Percentiles rank a stretch among this genome's conserved stretches.
Evolutionary conservation across 1,284 basidiomycete species (phyloP).

Genomic region (Albatrellus sp.): DNA sequence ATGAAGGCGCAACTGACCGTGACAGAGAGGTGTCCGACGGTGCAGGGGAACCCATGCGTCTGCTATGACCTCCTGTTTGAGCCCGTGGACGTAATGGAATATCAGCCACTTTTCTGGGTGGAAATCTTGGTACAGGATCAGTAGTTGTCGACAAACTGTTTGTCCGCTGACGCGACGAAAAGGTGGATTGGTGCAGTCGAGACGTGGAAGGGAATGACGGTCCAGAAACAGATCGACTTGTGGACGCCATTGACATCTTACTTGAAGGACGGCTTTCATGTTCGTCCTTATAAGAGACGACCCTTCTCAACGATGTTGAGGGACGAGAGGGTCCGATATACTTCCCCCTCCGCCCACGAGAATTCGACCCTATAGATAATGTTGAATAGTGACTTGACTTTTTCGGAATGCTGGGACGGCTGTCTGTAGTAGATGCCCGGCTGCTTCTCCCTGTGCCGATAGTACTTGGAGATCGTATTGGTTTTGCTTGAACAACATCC

Average conservation of each 20-base stretch:
- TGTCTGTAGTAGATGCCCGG: conserved; percentile 27
- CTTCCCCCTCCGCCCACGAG: conserved; percentile 21
- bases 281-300: conserved; percentile 12
- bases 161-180: conserved; percentile 70
- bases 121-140: conserved; percentile 12
- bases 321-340: conserved; percentile 15
- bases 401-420: conserved; percentile 15
- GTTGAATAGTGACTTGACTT: conserved; percentile 37
- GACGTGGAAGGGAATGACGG: conserved; percentile 24
- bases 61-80: conserved; percentile 21
- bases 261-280: conserved; percentile 30
- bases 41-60: conserved; percentile 39
- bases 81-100: conserved; percentile 26
- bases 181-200: conserved; percentile 50
- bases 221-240: conserved; percentile 42
- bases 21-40: conserved; percentile 9
- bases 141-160: conserved; percentile 40
- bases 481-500: conserved; percentile 47
- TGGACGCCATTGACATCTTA: conserved; percentile 32
- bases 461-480: conserved; percentile 53
- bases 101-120: conserved; percentile 14
- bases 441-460: conserved; percentile 44
- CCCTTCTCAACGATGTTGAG: conserved; percentile 7
- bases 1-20: conserved; percentile 14
- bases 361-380: conserved; percentile 30